These are phyloP conservation scores for Apiospora aurea DNA, from an alignment of 2,329 filamentous ascomycete genomes.

Conservation along the genomic window DNA sequence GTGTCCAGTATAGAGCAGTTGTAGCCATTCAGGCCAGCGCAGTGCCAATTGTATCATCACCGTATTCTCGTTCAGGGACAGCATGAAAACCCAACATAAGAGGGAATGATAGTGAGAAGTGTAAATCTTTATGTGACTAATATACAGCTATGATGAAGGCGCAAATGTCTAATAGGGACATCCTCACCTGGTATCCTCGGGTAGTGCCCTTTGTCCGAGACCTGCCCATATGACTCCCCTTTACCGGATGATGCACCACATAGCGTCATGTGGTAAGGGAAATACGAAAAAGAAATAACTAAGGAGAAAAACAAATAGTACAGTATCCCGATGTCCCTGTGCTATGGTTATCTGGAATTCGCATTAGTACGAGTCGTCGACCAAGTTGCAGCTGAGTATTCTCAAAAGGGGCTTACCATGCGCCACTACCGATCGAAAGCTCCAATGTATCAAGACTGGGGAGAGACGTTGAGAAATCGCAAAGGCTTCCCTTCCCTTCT, in stretches of 20 bases:
- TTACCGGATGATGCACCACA: not conserved
- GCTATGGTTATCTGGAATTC: not conserved
- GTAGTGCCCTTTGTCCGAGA: conserved; percentile 3
- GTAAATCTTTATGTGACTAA: not conserved
- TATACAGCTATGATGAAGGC: conserved; percentile 17
- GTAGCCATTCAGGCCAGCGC: conserved; percentile 40
- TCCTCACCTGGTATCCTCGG: conserved; percentile 27
- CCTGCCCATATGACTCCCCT: conserved; percentile 9
- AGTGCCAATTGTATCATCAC: not conserved
- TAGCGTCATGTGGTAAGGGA: not conserved
- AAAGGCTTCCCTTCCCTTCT: not conserved
- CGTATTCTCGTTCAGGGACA: not conserved
- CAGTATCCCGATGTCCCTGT: not conserved
- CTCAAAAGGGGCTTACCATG: not conserved
- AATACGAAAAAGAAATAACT: conserved; percentile 12
- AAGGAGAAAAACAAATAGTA: not conserved
- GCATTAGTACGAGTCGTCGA: not conserved
- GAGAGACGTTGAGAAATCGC: too few species aligned
- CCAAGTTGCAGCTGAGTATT: not conserved
- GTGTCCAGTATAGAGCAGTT: conserved; percentile 66
- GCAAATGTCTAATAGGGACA: conserved; percentile 3
- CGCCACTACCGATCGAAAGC: not conserved
- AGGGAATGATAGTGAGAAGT: not conserved
- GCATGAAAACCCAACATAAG: not conserved
- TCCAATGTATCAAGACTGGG: not conserved